Conservation (phyloP, 2,329 filamentous ascomycete genomes). For the Aureobasidium zeae region DNA sequence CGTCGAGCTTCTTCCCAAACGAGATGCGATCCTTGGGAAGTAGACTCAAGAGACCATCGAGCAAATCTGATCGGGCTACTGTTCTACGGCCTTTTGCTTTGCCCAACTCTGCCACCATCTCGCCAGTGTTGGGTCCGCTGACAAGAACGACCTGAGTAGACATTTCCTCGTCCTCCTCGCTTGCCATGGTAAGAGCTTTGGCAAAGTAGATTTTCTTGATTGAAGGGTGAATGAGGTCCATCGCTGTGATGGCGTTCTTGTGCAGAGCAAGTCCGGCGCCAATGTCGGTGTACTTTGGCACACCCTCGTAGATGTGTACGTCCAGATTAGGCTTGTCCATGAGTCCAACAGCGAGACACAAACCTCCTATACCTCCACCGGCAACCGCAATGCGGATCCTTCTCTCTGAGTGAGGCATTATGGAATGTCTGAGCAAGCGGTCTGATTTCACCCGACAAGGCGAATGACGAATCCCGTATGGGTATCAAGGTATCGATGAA, state of each 20-base stretch:
- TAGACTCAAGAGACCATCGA: constrained; percentile 40
- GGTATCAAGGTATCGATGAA: background rate
- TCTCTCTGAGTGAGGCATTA: constrained; percentile 15
- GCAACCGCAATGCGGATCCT: constrained; percentile 38
- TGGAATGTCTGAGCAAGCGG: too few species aligned
- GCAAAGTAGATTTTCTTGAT: constrained; percentile 40
- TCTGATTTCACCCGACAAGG: too few species aligned
- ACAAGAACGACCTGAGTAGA: constrained; percentile 28
- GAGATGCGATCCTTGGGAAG: constrained; percentile 36
- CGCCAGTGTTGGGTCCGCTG: constrained; percentile 31
- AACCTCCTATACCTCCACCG: constrained; percentile 44
- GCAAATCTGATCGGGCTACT: constrained; percentile 41
- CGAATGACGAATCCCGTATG: too few species aligned
- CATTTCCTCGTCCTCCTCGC: constrained; percentile 29
- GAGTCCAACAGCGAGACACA: constrained; percentile 41
- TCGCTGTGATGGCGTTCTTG: constrained; percentile 44
- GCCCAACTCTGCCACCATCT: constrained; percentile 33
- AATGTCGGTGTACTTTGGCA: constrained; percentile 39
- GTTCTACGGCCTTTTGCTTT: constrained; percentile 29
- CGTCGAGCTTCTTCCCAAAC: constrained; percentile 35
- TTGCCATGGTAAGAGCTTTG: constrained; percentile 40
- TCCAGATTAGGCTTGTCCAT: constrained; percentile 34
- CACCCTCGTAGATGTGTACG: constrained; percentile 44
- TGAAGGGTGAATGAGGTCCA: constrained; percentile 31
- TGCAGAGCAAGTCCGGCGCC: constrained; percentile 44